A percentile compares a stretch with the other conserved stretches of the same genome.
Conservation (phyloP, 352 stramenopile species). For the Pythium phragmiticola region DNA sequence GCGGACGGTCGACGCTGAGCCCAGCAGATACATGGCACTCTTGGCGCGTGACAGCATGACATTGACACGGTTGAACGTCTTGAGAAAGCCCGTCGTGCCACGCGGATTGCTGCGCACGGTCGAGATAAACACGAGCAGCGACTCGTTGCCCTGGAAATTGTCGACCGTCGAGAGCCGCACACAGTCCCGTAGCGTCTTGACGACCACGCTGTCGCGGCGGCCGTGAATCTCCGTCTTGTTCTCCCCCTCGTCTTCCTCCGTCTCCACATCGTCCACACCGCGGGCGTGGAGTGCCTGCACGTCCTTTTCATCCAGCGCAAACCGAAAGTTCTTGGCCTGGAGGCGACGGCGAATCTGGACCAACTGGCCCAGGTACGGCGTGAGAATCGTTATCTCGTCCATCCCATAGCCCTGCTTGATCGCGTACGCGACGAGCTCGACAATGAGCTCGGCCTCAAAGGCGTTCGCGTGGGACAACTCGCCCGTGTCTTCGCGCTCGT, state of each 20-base stretch:
- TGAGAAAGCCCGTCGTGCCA: slow-evolving; percentile 72
- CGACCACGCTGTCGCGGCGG: background rate
- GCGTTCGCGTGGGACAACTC: slow-evolving; percentile 59
- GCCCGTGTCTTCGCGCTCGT: slow-evolving; percentile 36
- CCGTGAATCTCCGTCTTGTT: background rate
- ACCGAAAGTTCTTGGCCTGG: slow-evolving; percentile 25
- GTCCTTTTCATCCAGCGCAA: slow-evolving; percentile 35
- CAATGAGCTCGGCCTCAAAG: slow-evolving; percentile 60
- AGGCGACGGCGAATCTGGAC: slow-evolving; percentile 52
- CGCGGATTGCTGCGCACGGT: slow-evolving; percentile 61
- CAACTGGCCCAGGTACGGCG: slow-evolving; percentile 82
- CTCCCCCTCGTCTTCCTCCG: slow-evolving; percentile 12
- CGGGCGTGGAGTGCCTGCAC: slow-evolving; percentile 35
- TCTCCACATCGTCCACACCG: slow-evolving; percentile 29
- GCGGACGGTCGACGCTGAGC: slow-evolving; percentile 36
- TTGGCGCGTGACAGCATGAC: slow-evolving; percentile 65
- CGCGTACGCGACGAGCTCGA: slow-evolving; percentile 70
- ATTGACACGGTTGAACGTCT: slow-evolving; percentile 66
- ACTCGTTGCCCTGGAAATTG: slow-evolving; percentile 82
- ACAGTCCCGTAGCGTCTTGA: slow-evolving; percentile 15
- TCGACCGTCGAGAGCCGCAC: slow-evolving; percentile 59
- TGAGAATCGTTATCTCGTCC: slow-evolving; percentile 72
- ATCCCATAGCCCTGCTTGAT: slow-evolving; percentile 68
- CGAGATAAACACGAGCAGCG: slow-evolving; percentile 59
- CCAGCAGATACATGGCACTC: slow-evolving; percentile 58